A percentile compares a stretch with the other conserved stretches of the same genome.
Evolutionary conservation across 495 filamentous ascomycete species (phyloP).

Genomic region (Chaetomium fimeti): DNA sequence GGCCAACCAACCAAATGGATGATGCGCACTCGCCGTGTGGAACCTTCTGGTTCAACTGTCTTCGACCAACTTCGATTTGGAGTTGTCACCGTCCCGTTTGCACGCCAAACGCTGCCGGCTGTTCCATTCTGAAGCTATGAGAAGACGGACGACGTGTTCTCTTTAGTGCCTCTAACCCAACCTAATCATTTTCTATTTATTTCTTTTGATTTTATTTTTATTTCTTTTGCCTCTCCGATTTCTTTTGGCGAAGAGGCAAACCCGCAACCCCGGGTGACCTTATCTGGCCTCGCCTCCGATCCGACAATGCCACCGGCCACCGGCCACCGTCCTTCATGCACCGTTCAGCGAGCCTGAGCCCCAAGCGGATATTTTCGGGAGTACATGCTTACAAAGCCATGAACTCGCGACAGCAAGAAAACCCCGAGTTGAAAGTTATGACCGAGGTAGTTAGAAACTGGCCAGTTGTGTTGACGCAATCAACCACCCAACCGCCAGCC

Average conservation of each 20-base stretch:
- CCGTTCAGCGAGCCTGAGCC: not conserved
- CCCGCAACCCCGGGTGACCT: not conserved
- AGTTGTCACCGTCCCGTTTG: too few relatives aligned
- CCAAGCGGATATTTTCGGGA: too few relatives aligned
- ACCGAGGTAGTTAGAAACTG: too few relatives aligned
- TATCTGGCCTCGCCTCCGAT: not conserved
- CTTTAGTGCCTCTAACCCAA: not conserved
- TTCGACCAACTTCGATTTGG: slow-evolving; percentile 13
- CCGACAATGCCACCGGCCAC: not conserved
- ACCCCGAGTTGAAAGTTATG: too few relatives aligned
- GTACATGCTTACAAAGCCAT: too few relatives aligned
- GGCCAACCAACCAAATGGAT: slow-evolving; percentile 4
- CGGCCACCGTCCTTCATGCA: not conserved
- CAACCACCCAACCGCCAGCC: too few relatives aligned
- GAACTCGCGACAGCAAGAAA: too few relatives aligned
- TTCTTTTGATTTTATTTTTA: not conserved
- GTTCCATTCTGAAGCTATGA: not conserved
- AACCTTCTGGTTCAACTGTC: slow-evolving; percentile 20
- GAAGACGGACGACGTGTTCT: not conserved
- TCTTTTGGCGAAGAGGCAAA: not conserved
- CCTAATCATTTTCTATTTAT: too few relatives aligned
- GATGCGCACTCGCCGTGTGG: not conserved
- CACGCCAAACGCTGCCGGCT: not conserved
- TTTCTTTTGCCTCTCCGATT: not conserved
- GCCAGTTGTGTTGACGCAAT: too few relatives aligned